Evolutionary conservation across 164 flowering plant genomes (phyloP).

Genomic region (Taxillus chinensis): DNA sequence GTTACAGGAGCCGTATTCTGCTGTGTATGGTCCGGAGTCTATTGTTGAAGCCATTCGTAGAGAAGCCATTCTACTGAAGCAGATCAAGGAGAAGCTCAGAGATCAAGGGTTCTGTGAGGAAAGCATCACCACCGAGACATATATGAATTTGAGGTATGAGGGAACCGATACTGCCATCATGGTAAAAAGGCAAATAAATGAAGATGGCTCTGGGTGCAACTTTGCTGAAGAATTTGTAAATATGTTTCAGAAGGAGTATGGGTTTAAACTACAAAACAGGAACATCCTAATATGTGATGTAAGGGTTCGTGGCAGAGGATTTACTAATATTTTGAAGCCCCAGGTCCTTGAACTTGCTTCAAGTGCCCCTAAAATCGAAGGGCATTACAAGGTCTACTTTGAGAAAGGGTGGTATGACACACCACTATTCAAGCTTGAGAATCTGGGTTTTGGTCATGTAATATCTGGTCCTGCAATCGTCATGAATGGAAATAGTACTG

Average conservation of each 20-base stretch:
- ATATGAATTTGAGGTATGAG: slow-evolving; percentile 78
- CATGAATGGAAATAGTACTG: slow-evolving; percentile 97
- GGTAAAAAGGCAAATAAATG: slow-evolving; percentile 46
- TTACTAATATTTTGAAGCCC: slow-evolving; percentile 79
- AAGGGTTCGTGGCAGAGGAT: slow-evolving; percentile 87
- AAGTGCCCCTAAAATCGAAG: slow-evolving; percentile 38
- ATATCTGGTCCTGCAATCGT: slow-evolving; percentile 77
- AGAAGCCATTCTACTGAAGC: slow-evolving; percentile 43
- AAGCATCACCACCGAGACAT: slow-evolving; percentile 55
- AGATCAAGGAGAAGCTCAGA: slow-evolving; percentile 53
- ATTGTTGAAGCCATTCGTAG: slow-evolving; percentile 52
- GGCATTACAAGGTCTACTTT: slow-evolving; percentile 60
- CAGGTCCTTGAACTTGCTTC: slow-evolving; percentile 27
- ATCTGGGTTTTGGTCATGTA: slow-evolving; percentile 59
- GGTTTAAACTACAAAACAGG: slow-evolving; percentile 75
- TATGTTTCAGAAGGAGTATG: slow-evolving; percentile 86
- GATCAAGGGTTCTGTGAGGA: slow-evolving; percentile 70
- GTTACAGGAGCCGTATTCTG: slow-evolving; percentile 86
- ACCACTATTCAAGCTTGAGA: slow-evolving; percentile 77
- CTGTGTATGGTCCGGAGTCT: slow-evolving; percentile 62
- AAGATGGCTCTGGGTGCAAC: slow-evolving; percentile 31
- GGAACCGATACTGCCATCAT: slow-evolving; percentile 99
- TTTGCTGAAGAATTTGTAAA: slow-evolving; percentile 67
- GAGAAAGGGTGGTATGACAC: slow-evolving; percentile 63
- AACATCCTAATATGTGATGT: slow-evolving; percentile 82